Evolutionary conservation across 2,329 filamentous ascomycete genomes (phyloP), one percentile per base, ranked within the genome.

Genomic region (Trichoderma sp.): DNA sequence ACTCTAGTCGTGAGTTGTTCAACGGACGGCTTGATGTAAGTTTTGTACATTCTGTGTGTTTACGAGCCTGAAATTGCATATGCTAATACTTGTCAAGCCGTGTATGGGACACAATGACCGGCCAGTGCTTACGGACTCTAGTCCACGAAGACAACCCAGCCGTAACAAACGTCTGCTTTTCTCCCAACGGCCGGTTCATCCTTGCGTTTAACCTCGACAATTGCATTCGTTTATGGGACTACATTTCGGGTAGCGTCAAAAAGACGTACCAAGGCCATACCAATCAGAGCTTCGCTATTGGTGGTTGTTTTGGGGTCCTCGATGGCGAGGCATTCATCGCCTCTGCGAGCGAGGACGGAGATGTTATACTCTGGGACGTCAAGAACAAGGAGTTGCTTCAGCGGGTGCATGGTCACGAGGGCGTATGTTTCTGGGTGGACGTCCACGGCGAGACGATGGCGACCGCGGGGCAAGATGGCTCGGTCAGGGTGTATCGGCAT

Each of bases 261-360:
- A 99, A 99, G 86, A 99, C 96, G 15, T 99, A 98, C 81, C 94
- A 98, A 80, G 96, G 96, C 0, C 96, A 98, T 78, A 83, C 85
- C 69, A 99, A 99, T 80, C 86, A 89, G 69, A 91, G 91, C 73
- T 98, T 92, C 81, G 95, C 93, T 74, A 86, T 98, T n/a, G 89
- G 89, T 3, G 93, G 94, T 4, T 91, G 91, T 53, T 98, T 98
- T 78, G 95, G 93, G 13, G 86, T 88, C 68, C 76, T 82, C 57
- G 82, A 77, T 13, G 79, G 77, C 4, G 76, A 79, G 28, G 78
- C 85, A 0, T 97, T 97, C 76, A 88, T 95, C 17, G 92, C 91
- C 0, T 92, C 92, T 39, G 94, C 95, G 0, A 97, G 93, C 80
- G 95, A 98, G 80, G 93, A 98, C 76, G 94, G 95, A 17, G 88